Evolutionary conservation across 2,329 filamentous ascomycete species (phyloP).

Genomic region (Microcera coccophila): DNA sequence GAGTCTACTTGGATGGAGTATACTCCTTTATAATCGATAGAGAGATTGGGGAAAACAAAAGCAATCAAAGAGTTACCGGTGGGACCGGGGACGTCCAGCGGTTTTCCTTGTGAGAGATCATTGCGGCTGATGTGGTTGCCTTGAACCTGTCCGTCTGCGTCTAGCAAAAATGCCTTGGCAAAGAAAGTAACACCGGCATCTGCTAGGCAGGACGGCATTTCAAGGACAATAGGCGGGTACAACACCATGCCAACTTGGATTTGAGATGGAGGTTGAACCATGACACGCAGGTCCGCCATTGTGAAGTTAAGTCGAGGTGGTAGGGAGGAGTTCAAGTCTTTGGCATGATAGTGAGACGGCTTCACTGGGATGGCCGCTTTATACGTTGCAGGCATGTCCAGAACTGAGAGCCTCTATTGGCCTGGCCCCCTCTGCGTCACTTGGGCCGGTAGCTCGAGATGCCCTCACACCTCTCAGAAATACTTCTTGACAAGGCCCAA

Average conservation of each 20-base stretch:
- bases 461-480: too few species aligned
- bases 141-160: conserved; percentile 13
- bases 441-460: too few species aligned
- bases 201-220: conserved; percentile 8
- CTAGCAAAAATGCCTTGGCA: conserved; percentile 25
- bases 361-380: background rate
- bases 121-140: conserved; percentile 18
- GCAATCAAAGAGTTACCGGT: conserved; percentile 11
- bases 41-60: conserved; percentile 27
- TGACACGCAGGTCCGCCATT: conserved; percentile 19
- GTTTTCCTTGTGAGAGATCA: conserved; percentile 15
- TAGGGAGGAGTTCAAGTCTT: background rate
- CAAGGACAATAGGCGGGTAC: conserved; percentile 21
- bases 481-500: too few species aligned
- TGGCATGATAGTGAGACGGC: background rate
- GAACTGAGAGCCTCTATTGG: background rate
- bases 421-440: background rate
- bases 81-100: conserved; percentile 5
- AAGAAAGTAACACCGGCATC: conserved; percentile 21
- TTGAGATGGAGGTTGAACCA: conserved; percentile 23
- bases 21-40: conserved; percentile 17
- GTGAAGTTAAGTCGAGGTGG: background rate
- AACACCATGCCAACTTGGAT: conserved; percentile 15
- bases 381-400: background rate
- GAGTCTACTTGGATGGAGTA: conserved; percentile 29